Conservation (phyloP, 192 early-diverging fungal genomes). For the Linnemannia exigua region DNA sequence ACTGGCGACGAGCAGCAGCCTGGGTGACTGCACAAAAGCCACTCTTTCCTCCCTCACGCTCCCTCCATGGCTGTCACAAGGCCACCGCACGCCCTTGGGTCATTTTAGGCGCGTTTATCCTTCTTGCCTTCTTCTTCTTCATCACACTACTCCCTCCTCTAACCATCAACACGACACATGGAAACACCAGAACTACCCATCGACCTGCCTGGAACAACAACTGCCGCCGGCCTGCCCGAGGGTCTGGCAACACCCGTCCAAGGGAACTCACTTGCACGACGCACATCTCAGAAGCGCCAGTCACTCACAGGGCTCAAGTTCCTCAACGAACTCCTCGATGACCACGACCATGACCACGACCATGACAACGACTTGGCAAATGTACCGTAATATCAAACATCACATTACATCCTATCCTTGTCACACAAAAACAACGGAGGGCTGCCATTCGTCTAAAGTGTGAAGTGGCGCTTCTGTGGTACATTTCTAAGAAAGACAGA, state of each 20-base stretch:
- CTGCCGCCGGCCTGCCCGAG: conserved; percentile 1
- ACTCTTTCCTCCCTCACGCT: not conserved
- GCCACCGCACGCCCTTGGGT: no score
- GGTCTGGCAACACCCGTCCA: conserved; percentile 18
- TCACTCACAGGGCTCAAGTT: conserved; percentile 49
- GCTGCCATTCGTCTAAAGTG: not conserved
- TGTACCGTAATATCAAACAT: not conserved
- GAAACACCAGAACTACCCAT: conserved; percentile 14
- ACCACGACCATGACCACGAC: conserved; percentile 43
- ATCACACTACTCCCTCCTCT: not conserved
- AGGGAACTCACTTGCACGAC: conserved; percentile 10
- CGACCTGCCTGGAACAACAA: not conserved
- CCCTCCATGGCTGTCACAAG: not conserved
- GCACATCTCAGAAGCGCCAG: conserved; percentile 49
- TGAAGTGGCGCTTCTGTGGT: not conserved
- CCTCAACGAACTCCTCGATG: conserved; percentile 43
- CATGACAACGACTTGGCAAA: not conserved
- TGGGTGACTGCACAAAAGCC: not conserved
- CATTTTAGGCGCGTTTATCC: not conserved
- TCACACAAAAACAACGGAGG: no score
- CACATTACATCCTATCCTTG: not conserved
- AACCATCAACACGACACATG: not conserved
- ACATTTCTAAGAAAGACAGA: not conserved
- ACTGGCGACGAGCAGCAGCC: not conserved
- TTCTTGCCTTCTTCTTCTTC: not conserved